These are phyloP conservation scores for Trichoderma guizhouense DNA, from an alignment of 2,329 filamentous ascomycete species.

Conservation along the genomic window DNA sequence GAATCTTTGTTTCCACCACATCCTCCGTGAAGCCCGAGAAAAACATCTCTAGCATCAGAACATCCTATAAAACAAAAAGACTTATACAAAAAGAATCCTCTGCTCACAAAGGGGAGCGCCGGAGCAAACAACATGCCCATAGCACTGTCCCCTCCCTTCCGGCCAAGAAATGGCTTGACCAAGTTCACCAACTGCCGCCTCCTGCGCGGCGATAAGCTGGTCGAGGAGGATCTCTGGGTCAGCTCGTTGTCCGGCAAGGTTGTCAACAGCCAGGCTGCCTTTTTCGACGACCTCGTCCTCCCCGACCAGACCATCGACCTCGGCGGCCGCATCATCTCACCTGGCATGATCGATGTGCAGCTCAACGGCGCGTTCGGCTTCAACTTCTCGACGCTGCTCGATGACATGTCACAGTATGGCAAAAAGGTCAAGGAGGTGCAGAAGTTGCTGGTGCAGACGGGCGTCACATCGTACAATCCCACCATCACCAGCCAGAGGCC, in stretches of 20 bases:
- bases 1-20: not conserved
- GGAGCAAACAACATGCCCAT: slow-evolving; percentile 44
- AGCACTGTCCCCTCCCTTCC: slow-evolving; percentile 37
- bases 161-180: slow-evolving; percentile 58
- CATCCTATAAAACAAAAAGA: not conserved
- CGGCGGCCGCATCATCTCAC: slow-evolving; percentile 75
- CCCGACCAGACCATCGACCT: slow-evolving; percentile 78
- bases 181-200: slow-evolving; percentile 88
- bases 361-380: slow-evolving; percentile 91
- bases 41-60: not conserved
- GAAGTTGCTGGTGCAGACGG: slow-evolving; percentile 67
- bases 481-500: slow-evolving; percentile 77
- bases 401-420: slow-evolving; percentile 64
- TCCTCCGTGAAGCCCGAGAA: slow-evolving; percentile 1
- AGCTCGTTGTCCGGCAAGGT: slow-evolving; percentile 79
- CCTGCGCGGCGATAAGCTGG: slow-evolving; percentile 62
- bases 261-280: slow-evolving; percentile 63
- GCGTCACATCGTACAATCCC: slow-evolving; percentile 84
- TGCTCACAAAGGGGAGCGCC: not conserved
- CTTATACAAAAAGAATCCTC: not conserved
- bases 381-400: slow-evolving; percentile 80
- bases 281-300: slow-evolving; percentile 64
- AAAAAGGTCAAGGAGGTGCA: slow-evolving; percentile 72
- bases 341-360: slow-evolving; percentile 86
- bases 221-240: slow-evolving; percentile 83